phyloP scores from a whole-genome alignment of 805 yeast species.

The Barnettozyma salicaria region DNA sequence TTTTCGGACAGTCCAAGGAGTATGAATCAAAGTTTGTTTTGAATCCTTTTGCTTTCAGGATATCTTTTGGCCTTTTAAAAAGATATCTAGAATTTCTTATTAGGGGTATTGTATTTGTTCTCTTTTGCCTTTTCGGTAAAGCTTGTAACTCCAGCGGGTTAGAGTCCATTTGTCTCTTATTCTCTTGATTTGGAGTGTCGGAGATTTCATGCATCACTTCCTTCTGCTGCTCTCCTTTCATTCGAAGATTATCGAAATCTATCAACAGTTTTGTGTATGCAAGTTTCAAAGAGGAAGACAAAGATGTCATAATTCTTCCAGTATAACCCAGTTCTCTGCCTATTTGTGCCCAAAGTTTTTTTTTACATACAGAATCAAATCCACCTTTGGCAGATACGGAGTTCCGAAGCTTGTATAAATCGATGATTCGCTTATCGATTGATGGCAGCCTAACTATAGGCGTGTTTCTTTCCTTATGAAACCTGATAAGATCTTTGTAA shows the following conservation, averaged over 20 bases:
- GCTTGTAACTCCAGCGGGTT: background rate
- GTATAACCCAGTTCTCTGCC: conserved; percentile 76
- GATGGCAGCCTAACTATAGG: conserved; percentile 50
- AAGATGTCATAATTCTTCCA: conserved; percentile 64
- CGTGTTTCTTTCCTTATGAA: conserved; percentile 29
- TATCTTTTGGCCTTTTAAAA: conserved; percentile 40
- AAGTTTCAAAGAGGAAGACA: conserved; percentile 59
- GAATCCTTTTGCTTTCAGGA: conserved; percentile 46
- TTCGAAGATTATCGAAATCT: conserved; percentile 25
- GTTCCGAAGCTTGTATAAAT: conserved; percentile 51
- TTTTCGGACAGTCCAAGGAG: conserved; percentile 40
- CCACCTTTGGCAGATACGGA: conserved; percentile 66
- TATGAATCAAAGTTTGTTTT: conserved; percentile 42
- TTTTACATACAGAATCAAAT: conserved; percentile 50
- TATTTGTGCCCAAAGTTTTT: conserved; percentile 76
- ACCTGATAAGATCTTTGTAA: conserved; percentile 39
- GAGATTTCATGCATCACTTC: background rate
- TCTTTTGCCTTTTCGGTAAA: conserved; percentile 1
- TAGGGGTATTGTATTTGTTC: conserved; percentile 28
- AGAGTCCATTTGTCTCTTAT: conserved; percentile 10
- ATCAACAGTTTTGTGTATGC: conserved; percentile 45
- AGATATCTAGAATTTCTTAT: conserved; percentile 42
- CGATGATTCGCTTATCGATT: conserved; percentile 61
- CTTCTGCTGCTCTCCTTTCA: background rate
- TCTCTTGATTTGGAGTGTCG: conserved; percentile 9